phyloP scores from a whole-genome alignment of 2,329 filamentous ascomycete genomes.

The Penicillium sp. region DNA sequence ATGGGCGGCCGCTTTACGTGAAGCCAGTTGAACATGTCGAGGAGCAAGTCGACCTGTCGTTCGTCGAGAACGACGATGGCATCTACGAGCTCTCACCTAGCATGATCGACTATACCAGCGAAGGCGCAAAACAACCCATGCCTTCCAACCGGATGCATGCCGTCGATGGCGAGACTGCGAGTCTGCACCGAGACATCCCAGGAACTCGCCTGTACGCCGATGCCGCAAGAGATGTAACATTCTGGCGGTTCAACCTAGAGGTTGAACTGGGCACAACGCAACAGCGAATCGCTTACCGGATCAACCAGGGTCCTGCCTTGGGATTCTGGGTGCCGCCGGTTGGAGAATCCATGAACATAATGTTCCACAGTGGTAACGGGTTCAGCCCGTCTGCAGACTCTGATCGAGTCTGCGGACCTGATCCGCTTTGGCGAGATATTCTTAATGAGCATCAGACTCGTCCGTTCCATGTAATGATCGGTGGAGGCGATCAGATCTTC shows the following conservation, averaged over 20 bases:
- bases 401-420: constrained; percentile 81
- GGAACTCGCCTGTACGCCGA: constrained; percentile 82
- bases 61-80: constrained; percentile 74
- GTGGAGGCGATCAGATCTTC: constrained; percentile 95
- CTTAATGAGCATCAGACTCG: constrained; percentile 85
- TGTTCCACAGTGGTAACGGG: constrained; percentile 98
- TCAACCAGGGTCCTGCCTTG: constrained; percentile 83
- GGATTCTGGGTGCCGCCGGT: constrained; percentile 92
- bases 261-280: constrained; percentile 76
- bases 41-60: constrained; percentile 73
- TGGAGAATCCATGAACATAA: constrained; percentile 90
- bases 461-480: constrained; percentile 98
- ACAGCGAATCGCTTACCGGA: constrained; percentile 87
- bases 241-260: constrained; percentile 96
- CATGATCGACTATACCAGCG: constrained; percentile 41
- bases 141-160: constrained; percentile 47
- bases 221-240: constrained; percentile 80
- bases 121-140: constrained; percentile 40
- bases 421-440: constrained; percentile 95
- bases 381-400: constrained; percentile 79
- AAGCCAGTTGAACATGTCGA: constrained; percentile 83
- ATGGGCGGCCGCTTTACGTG: constrained; percentile 82
- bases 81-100: constrained; percentile 68
- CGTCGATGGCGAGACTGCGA: constrained; percentile 72
- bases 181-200: constrained; percentile 77